Evolutionary conservation across 2,329 filamentous ascomycete genomes (phyloP).

Genomic region (Penicillium hordei): DNA sequence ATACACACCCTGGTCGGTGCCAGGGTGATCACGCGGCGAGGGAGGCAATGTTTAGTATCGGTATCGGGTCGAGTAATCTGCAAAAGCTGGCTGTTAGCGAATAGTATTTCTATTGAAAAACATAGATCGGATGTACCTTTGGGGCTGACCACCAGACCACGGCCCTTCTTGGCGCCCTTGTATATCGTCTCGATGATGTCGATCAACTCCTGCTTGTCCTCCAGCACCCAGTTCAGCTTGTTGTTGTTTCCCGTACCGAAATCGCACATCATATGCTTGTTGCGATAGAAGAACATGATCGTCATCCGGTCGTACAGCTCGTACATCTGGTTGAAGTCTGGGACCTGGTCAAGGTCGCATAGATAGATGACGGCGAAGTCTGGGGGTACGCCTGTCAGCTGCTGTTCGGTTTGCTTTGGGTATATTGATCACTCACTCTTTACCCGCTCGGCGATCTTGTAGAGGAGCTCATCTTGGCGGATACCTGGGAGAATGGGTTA

Average conservation of each 20-base stretch:
- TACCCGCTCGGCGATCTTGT: constrained; percentile 87
- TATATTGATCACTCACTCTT: constrained; percentile 57
- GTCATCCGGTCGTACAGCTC: constrained; percentile 84
- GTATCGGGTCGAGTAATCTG: constrained; percentile 66
- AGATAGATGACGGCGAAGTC: constrained; percentile 69
- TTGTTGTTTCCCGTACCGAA: constrained; percentile 99
- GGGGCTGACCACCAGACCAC: constrained; percentile 92
- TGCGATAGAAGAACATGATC: constrained; percentile 70
- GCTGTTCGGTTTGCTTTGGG: constrained; percentile 32
- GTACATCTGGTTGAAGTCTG: constrained; percentile 97
- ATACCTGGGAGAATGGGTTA: constrained; percentile 49
- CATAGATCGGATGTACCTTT: constrained; percentile 61
- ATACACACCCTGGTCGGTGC: background rate
- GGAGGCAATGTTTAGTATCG: constrained; percentile 52
- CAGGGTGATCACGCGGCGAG: constrained; percentile 1
- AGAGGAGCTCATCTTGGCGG: constrained; percentile 88
- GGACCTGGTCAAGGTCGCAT: constrained; percentile 87
- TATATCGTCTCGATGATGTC: constrained; percentile 99
- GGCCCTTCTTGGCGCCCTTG: constrained; percentile 95
- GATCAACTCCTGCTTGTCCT: constrained; percentile 97
- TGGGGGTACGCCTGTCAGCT: constrained; percentile 14
- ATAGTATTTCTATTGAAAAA: background rate
- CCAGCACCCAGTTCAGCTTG: constrained; percentile 92
- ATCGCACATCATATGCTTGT: constrained; percentile 93
- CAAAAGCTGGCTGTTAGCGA: constrained; percentile 7